Evolutionary conservation across 106 monocot species (phyloP).

Genomic region (Dendrobium chrysotoxum): DNA sequence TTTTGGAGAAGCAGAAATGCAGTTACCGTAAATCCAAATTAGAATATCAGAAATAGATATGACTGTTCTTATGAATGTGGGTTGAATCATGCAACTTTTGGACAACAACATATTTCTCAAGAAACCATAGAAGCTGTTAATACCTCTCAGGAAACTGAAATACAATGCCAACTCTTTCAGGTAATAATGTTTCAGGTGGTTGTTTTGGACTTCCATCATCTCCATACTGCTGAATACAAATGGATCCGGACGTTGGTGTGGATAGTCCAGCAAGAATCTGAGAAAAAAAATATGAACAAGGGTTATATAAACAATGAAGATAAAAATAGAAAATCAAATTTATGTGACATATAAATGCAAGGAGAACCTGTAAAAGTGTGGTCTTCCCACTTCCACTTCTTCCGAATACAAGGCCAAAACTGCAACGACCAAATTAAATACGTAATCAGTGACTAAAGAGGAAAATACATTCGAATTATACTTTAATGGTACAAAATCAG

Average conservation of each 20-base stretch:
- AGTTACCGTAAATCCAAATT: background rate
- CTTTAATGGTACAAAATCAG: background rate
- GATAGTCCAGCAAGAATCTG: slow-evolving; percentile 88
- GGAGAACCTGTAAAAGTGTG: slow-evolving; percentile 75
- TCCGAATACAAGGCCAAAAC: slow-evolving; percentile 96
- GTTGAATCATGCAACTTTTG: background rate
- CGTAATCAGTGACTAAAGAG: background rate
- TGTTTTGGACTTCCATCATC: slow-evolving; percentile 45
- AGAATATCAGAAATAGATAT: background rate
- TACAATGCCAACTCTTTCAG: slow-evolving; percentile 83
- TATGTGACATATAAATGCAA: background rate
- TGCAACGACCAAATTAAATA: slow-evolving; percentile 21
- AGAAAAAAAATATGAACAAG: slow-evolving; percentile 4
- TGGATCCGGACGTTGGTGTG: slow-evolving; percentile 72
- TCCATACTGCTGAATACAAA: slow-evolving; percentile 62
- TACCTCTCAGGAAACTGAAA: slow-evolving; percentile 99
- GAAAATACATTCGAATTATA: background rate
- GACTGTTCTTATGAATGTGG: background rate
- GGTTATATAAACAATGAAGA: background rate
- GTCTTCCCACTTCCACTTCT: slow-evolving; percentile 98
- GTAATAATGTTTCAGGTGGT: slow-evolving; percentile 46
- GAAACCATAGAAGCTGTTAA: background rate
- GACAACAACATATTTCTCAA: background rate
- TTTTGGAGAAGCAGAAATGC: background rate
- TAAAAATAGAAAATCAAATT: background rate